Evolutionary conservation across 306 rosid species (phyloP).

Genomic region (Citrullus colocynthis): DNA sequence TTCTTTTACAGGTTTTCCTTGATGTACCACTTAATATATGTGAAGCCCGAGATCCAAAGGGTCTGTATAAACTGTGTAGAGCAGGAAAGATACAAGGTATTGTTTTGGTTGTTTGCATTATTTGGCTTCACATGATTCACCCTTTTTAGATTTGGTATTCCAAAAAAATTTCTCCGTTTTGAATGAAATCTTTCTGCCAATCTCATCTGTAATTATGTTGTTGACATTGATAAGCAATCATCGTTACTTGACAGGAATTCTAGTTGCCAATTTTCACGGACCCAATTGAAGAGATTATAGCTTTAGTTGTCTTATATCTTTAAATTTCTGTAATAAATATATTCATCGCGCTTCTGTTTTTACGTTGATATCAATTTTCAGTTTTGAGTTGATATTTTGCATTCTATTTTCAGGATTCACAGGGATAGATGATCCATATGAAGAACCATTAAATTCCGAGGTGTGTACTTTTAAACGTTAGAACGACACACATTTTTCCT

Average conservation of each 20-base stretch:
- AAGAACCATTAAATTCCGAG: slow-evolving; percentile 69
- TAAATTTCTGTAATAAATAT: neutral
- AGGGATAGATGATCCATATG: slow-evolving; percentile 88
- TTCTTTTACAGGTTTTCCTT: slow-evolving; percentile 57
- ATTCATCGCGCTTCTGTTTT: neutral
- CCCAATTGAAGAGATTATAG: neutral
- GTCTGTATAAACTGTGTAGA: slow-evolving; percentile 90
- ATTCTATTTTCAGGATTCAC: slow-evolving; percentile 63
- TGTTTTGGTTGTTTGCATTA: neutral
- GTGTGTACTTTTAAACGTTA: slow-evolving; percentile 13
- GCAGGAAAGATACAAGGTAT: slow-evolving; percentile 87
- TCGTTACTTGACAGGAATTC: neutral
- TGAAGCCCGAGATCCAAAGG: slow-evolving; percentile 90
- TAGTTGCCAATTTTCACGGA: neutral
- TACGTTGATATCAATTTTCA: neutral
- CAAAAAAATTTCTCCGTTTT: neutral
- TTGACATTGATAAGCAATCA: neutral
- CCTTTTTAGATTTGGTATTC: neutral
- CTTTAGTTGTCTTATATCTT: neutral
- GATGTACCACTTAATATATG: slow-evolving; percentile 79
- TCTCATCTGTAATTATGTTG: neutral
- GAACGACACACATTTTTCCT: neutral
- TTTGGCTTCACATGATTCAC: neutral
- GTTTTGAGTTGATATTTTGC: slow-evolving; percentile 10
- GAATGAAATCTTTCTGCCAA: neutral